Evolutionary conservation across 1,284 basidiomycete species (phyloP).

Genomic region (Cystobasidium slooffiae): DNA sequence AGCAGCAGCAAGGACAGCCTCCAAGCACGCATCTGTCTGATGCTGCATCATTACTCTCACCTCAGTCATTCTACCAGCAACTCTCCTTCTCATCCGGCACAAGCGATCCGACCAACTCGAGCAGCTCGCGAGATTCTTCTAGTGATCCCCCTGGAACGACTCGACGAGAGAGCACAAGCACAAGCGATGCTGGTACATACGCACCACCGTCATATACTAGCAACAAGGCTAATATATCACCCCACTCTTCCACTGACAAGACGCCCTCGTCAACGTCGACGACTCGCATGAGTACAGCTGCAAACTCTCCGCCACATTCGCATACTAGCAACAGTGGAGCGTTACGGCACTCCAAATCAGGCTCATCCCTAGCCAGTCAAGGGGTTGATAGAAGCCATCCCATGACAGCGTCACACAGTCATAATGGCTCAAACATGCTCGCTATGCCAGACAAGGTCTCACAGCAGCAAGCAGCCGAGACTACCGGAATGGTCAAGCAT

Average conservation of each 20-base stretch:
- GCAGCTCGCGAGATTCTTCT: slow-evolving; percentile 36
- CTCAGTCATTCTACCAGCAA: slow-evolving; percentile 29
- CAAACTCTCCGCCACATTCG: slow-evolving; percentile 30
- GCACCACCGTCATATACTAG: neutral
- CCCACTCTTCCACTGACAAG: neutral
- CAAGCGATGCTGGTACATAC: slow-evolving; percentile 6
- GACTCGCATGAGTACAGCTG: slow-evolving; percentile 30
- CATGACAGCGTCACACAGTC: slow-evolving; percentile 6
- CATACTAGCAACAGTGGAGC: neutral
- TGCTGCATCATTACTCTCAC: slow-evolving; percentile 20
- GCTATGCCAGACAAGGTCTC: slow-evolving; percentile 32
- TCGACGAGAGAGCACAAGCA: neutral
- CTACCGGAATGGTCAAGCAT: slow-evolving; percentile 26
- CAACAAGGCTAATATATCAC: neutral
- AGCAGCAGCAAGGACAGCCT: slow-evolving; percentile 13
- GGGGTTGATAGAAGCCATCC: neutral
- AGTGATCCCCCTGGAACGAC: slow-evolving; percentile 11
- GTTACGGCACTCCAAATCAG: slow-evolving; percentile 24
- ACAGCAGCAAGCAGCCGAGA: slow-evolving; percentile 35
- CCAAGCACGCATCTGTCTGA: neutral
- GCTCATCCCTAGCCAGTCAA: slow-evolving; percentile 21
- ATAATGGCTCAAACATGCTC: neutral
- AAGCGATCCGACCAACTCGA: slow-evolving; percentile 28
- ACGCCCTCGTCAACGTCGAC: slow-evolving; percentile 30
- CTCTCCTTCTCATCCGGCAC: slow-evolving; percentile 24